Percentiles rank a stretch among this genome's conserved stretches.
These are phyloP conservation scores for Filobasidium floriforme DNA, from an alignment of 768 basidiomycete genomes.

Conservation along the genomic window DNA sequence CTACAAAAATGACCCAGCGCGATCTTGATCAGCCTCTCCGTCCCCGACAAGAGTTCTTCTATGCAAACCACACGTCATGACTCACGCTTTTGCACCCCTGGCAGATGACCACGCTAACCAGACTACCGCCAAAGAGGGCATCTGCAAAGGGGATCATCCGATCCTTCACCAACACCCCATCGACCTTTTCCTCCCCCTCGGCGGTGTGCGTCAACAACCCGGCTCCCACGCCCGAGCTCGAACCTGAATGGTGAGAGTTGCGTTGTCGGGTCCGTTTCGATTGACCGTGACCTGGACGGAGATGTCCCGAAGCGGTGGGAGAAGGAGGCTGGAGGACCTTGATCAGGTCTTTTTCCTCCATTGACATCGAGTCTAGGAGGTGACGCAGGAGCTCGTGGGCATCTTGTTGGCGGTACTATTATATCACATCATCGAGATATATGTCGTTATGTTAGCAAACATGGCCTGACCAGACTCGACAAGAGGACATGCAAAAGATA, in stretches of 20 bases:
- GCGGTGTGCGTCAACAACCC: background rate
- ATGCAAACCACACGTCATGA: no score
- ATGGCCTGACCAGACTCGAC: background rate
- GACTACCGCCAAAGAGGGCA: slow-evolving; percentile 79
- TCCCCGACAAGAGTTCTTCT: no score
- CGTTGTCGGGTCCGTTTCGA: background rate
- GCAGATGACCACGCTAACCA: slow-evolving; percentile 87
- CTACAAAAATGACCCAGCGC: slow-evolving; percentile 29
- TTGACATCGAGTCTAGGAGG: slow-evolving; percentile 80
- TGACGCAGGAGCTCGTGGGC: slow-evolving; percentile 89
- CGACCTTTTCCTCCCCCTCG: slow-evolving; percentile 42
- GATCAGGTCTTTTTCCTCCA: slow-evolving; percentile 79
- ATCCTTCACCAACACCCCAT: slow-evolving; percentile 34
- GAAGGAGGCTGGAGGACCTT: slow-evolving; percentile 36
- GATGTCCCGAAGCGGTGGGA: slow-evolving; percentile 2
- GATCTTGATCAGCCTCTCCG: background rate
- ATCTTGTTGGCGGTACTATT: slow-evolving; percentile 78
- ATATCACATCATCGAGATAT: background rate
- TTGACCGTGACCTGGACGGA: slow-evolving; percentile 19
- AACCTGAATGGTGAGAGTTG: background rate
- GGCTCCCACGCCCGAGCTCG: background rate
- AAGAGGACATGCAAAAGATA: background rate
- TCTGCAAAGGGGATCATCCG: slow-evolving; percentile 67
- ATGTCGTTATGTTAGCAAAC: background rate
- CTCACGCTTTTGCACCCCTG: slow-evolving; percentile 81